Evolutionary conservation across 768 basidiomycete genomes (phyloP).

Genomic region (Tricholoma sp.): DNA sequence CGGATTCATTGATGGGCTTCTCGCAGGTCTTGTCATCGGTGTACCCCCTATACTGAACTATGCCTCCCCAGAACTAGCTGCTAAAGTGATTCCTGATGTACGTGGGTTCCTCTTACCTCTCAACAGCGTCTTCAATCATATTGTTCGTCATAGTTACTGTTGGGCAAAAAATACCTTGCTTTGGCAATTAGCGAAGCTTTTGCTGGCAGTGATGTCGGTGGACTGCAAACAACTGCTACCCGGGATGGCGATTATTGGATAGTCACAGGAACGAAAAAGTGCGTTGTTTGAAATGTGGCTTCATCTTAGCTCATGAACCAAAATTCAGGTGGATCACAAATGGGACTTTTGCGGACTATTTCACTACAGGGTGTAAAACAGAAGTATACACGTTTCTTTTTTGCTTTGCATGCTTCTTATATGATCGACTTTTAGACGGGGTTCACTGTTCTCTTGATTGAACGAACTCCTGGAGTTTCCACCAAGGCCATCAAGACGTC

Average conservation of each 20-base stretch:
- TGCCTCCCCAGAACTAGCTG: constrained; percentile 67
- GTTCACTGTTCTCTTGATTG: constrained; percentile 72
- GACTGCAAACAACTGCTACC: constrained; percentile 79
- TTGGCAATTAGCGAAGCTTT: constrained; percentile 94
- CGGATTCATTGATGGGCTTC: constrained; percentile 83
- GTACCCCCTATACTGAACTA: constrained; percentile 88
- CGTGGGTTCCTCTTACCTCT: constrained; percentile 6
- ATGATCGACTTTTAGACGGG: constrained; percentile 44
- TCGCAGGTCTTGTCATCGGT: constrained; percentile 81
- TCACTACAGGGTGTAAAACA: constrained; percentile 74
- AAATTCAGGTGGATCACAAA: constrained; percentile 79
- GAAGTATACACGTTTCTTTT: constrained; percentile 35
- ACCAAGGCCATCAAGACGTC: constrained; percentile 91
- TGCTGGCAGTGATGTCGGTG: constrained; percentile 82
- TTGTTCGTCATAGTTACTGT: constrained; percentile 31
- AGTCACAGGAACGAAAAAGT: constrained; percentile 94
- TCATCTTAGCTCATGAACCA: neutral
- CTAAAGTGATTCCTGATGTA: constrained; percentile 67
- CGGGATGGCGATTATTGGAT: constrained; percentile 85
- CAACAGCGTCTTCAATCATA: neutral
- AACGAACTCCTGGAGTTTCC: constrained; percentile 64
- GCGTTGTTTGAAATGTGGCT: constrained; percentile 10
- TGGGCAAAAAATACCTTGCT: constrained; percentile 80
- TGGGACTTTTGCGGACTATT: constrained; percentile 79
- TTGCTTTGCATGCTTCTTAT: neutral